Base-by-base conservation (phyloP, 2,329 filamentous ascomycete genomes). In the Arthrobotrys pseudoclavata region DNA sequence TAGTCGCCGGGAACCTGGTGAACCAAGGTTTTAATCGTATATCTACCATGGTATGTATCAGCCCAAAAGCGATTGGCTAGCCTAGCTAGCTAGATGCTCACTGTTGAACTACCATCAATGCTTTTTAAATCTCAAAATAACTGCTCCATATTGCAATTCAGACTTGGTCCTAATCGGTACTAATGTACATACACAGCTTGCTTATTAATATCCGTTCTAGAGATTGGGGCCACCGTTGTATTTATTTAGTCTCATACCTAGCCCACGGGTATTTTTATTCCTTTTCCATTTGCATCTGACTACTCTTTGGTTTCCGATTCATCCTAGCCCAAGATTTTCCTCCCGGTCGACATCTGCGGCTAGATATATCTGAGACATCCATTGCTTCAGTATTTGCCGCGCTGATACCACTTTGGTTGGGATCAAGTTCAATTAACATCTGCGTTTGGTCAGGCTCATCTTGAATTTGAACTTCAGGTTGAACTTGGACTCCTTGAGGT, bases 381-480 rank as follows among this genome's bases (percentile, higher is more conserved):
- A 45, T 1, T 3, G 6, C 4, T 45, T 45, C 42, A 10, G 15
- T 7, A 9, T 45, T 20, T 20, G 6, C n/a, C 1, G 5, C 6
- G 15, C 42, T 45, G 18, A 7, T 45, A 12, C 6, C 18, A 10
- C 6, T 5, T 20, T 45, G 15, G 42, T 20, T 18, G 4, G 15
- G n/a, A n/a, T 20, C 42, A 3, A 45, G 4, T 9, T 45, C 42
- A 9, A 45, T 18, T 7, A 20, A 20, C 6, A 45, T 45, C 42
- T 20, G 42, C 10, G 2, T n/a, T 45, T 45, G 3, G 1, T 45
- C 6, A 2, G 42, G n/a, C 22, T 50, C 20, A 1, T 26, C 47
- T 12, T 50, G 47, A 18, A 50, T 50, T 50, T 50, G 20, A 50
- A 50, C 47, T 50, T 50, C 1, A 13, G 47, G 47, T 15, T 50